Conservation (phyloP, 1,284 basidiomycete genomes). For the Microbotryomycetes sp. region DNA sequence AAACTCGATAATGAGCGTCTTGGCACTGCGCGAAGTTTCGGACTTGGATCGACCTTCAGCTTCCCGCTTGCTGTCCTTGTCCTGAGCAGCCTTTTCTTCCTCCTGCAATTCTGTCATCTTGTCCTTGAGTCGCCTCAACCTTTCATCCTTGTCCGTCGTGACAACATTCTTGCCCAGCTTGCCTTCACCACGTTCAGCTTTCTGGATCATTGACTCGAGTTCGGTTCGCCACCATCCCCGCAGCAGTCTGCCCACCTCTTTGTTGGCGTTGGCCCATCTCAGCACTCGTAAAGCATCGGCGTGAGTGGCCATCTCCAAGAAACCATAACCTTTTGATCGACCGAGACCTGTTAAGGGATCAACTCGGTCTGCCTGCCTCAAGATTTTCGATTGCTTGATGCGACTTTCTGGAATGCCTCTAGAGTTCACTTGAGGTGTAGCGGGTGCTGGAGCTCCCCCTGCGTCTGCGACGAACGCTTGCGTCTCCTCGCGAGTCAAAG, state of each 20-base stretch:
- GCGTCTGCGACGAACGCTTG: slow-evolving; percentile 37
- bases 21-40: slow-evolving; percentile 46
- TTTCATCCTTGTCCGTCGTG: slow-evolving; percentile 62
- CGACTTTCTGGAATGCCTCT: slow-evolving; percentile 53
- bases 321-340: slow-evolving; percentile 87
- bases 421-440: slow-evolving; percentile 22
- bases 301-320: slow-evolving; percentile 82
- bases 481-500: slow-evolving; percentile 68
- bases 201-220: slow-evolving; percentile 60
- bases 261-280: slow-evolving; percentile 90
- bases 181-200: slow-evolving; percentile 33
- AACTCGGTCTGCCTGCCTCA: slow-evolving; percentile 75
- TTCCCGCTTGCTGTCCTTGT: slow-evolving; percentile 42
- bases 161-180: slow-evolving; percentile 27
- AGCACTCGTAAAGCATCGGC: slow-evolving; percentile 84
- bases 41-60: slow-evolving; percentile 29
- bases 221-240: slow-evolving; percentile 78
- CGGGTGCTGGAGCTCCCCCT: slow-evolving; percentile 41
- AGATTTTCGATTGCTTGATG: slow-evolving; percentile 78
- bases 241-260: slow-evolving; percentile 58
- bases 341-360: slow-evolving; percentile 82
- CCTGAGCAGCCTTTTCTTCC: slow-evolving; percentile 48
- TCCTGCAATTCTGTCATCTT: slow-evolving; percentile 50
- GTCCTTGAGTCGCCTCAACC: slow-evolving; percentile 56
- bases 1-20: slow-evolving; percentile 76